Percentiles rank a stretch among this genome's conserved stretches.
phyloP scores from a whole-genome alignment of 2,329 filamentous ascomycete species.

The Phialophora verrucosa region DNA sequence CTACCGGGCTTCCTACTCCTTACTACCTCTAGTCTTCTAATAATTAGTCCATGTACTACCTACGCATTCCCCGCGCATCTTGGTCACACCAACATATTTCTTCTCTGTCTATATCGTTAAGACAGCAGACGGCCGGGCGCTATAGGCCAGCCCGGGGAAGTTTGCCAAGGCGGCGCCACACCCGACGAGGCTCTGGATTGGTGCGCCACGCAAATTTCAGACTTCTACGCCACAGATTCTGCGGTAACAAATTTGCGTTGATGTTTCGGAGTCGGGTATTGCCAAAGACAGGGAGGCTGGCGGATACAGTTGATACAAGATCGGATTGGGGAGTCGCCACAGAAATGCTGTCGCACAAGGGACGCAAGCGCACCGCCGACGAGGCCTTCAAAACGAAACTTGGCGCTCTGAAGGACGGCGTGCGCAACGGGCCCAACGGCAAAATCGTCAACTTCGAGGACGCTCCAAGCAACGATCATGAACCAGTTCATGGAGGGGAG shows the following conservation, averaged over 20 bases:
- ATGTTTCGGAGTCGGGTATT: neutral
- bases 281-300: neutral
- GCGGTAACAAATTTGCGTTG: neutral
- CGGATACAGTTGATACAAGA: neutral
- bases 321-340: neutral
- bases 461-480: neutral
- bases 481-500: neutral
- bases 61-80: neutral
- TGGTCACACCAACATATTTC: neutral
- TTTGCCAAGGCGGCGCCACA: neutral
- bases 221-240: neutral
- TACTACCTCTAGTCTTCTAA: neutral
- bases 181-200: neutral
- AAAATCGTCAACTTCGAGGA: conserved; percentile 16
- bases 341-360: neutral
- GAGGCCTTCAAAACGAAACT: neutral
- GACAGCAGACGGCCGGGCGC: no score
- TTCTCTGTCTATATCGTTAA: neutral
- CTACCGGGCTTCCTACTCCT: neutral
- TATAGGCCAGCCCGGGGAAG: neutral
- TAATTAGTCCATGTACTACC: neutral
- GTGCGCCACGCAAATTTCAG: neutral
- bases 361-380: neutral
- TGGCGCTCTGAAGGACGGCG: neutral
- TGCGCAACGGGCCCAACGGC: neutral